phyloP scores from a whole-genome alignment of 2,329 filamentous ascomycete genomes.

The Hirsutella rhossiliensis region DNA sequence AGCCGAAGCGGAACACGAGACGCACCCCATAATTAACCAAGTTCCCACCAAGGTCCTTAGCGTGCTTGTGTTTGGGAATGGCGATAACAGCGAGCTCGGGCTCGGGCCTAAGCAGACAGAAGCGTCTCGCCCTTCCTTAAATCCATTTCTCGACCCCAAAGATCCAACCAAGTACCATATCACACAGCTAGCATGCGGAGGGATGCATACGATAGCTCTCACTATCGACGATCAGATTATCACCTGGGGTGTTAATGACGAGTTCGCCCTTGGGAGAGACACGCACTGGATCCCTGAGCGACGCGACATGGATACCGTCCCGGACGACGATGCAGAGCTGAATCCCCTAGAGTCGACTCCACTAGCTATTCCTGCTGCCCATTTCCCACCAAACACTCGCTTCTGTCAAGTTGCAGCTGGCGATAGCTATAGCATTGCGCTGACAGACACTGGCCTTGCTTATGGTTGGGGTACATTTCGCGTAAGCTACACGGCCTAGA shows the following conservation, averaged over 20 bases:
- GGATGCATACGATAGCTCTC: conserved; percentile 69
- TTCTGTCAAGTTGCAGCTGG: conserved; percentile 48
- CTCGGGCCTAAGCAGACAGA: conserved; percentile 47
- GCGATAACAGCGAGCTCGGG: conserved; percentile 67
- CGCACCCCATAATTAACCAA: conserved; percentile 1
- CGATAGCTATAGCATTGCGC: conserved; percentile 57
- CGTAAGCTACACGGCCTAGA: conserved; percentile 23
- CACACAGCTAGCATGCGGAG: conserved; percentile 65
- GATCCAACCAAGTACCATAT: conserved; percentile 46
- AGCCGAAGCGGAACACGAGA: background rate
- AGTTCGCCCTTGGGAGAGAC: conserved; percentile 60
- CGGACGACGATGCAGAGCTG: conserved; percentile 37
- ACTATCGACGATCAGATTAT: conserved; percentile 71
- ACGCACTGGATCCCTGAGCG: conserved; percentile 48
- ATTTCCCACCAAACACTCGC: conserved; percentile 42
- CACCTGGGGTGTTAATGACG: conserved; percentile 76
- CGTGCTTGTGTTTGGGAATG: conserved; percentile 71
- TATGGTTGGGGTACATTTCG: conserved; percentile 71
- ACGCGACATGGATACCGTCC: conserved; percentile 31
- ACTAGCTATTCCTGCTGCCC: conserved; percentile 37
- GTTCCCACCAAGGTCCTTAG: conserved; percentile 51
- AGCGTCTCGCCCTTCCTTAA: conserved; percentile 21
- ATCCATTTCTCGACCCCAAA: conserved; percentile 69
- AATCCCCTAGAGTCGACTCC: conserved; percentile 58
- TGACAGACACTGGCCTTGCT: conserved; percentile 57